Percentiles rank a stretch among this genome's conserved stretches.
These are phyloP conservation scores for Chaetoceros tenuissimus DNA, from an alignment of 108 stramenopile genomes.

Conservation along the genomic window DNA sequence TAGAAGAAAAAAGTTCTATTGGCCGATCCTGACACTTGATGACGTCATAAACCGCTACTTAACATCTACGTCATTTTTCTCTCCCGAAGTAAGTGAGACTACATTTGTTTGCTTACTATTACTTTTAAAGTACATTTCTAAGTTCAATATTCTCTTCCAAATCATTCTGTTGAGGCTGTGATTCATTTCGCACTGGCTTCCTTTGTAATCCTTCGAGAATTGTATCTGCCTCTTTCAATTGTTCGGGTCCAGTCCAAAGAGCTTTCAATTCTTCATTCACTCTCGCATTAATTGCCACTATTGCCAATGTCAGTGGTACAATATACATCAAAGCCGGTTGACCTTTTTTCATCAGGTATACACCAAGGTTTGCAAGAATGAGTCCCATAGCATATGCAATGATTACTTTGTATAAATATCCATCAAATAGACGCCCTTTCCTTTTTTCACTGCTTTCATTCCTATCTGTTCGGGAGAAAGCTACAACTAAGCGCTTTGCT, in stretches of 20 bases:
- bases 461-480: conserved; percentile 10
- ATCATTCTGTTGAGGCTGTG: no score
- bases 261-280: conserved; percentile 2
- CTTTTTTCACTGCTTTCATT: neutral
- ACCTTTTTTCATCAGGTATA: conserved; percentile 26
- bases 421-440: neutral
- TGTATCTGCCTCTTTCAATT: neutral
- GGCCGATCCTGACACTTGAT: no score
- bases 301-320: conserved; percentile 25
- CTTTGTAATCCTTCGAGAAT: neutral
- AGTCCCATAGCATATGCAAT: conserved; percentile 30
- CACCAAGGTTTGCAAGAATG: conserved; percentile 32
- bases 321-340: conserved; percentile 45
- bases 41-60: no score
- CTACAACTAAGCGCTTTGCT: conserved; percentile 22
- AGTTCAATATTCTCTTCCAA: no score
- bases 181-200: no score
- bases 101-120: no score
- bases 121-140: no score
- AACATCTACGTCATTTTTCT: no score
- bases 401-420: neutral
- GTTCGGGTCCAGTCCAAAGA: neutral
- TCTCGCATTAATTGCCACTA: conserved; percentile 9
- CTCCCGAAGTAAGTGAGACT: no score
- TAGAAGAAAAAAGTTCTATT: no score